phyloP scores from a whole-genome alignment of 441 rosid genomes.

The Kokia cookei region DNA sequence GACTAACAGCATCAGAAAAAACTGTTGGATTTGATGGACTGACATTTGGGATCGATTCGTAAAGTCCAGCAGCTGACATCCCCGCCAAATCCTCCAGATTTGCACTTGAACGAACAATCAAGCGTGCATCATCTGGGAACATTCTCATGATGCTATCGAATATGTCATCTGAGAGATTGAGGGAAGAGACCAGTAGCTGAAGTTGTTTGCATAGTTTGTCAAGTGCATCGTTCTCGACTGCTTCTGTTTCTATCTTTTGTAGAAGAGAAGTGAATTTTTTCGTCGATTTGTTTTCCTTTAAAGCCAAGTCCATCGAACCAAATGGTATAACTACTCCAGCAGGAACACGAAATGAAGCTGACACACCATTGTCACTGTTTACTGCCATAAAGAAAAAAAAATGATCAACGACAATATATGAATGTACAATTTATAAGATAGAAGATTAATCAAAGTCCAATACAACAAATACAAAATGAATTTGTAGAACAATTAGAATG shows the following conservation, averaged over 20 bases:
- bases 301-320: constrained; percentile 80
- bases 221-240: constrained; percentile 57
- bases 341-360: constrained; percentile 81
- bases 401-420: neutral
- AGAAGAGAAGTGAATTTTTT: constrained; percentile 50
- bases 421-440: neutral
- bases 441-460: neutral
- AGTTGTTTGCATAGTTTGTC: constrained; percentile 56
- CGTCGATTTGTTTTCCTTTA: constrained; percentile 41
- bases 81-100: constrained; percentile 94
- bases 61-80: constrained; percentile 96
- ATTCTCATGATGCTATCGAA: constrained; percentile 35
- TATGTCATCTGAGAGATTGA: constrained; percentile 48
- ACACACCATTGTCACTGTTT: constrained; percentile 66
- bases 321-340: constrained; percentile 80
- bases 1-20: constrained; percentile 60
- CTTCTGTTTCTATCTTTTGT: constrained; percentile 67
- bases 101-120: constrained; percentile 96
- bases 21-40: constrained; percentile 57
- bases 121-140: constrained; percentile 45
- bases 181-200: constrained; percentile 55
- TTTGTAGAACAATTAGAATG: neutral
- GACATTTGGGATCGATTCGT: constrained; percentile 92
- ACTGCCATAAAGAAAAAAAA: constrained; percentile 39
- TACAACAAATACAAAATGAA: neutral